phyloP scores from a whole-genome alignment of 768 basidiomycete genomes.

The Lactarius evosmus region DNA sequence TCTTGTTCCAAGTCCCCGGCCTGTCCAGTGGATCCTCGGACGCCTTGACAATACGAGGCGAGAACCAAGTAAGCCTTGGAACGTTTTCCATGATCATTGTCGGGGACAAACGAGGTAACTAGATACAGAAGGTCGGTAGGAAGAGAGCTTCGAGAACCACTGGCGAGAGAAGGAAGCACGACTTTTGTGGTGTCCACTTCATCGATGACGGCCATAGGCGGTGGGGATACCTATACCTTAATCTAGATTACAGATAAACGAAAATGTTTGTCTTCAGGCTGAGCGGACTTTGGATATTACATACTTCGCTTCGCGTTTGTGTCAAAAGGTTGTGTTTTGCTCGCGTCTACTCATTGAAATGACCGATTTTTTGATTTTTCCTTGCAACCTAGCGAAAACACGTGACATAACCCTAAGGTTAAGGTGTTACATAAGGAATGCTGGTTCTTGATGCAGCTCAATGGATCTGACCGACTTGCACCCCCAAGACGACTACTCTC shows the following conservation, averaged over 20 bases:
- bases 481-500: constrained; percentile 76
- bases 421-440: too few species aligned
- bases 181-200: constrained; percentile 4
- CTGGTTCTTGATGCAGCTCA: too few species aligned
- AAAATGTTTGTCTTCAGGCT: not conserved
- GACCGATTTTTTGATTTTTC: too few species aligned
- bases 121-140: constrained; percentile 26
- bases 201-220: constrained; percentile 19
- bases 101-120: constrained; percentile 22
- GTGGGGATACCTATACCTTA: not conserved
- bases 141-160: constrained; percentile 19
- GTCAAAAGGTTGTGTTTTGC: too few species aligned
- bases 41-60: constrained; percentile 63
- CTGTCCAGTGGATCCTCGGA: constrained; percentile 40
- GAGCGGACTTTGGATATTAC: not conserved
- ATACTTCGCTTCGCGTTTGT: too few species aligned
- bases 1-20: constrained; percentile 40
- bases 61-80: constrained; percentile 71
- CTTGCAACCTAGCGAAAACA: too few species aligned
- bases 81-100: constrained; percentile 34
- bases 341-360: too few species aligned
- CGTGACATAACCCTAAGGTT: too few species aligned
- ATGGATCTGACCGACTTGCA: constrained; percentile 64
- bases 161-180: not conserved
- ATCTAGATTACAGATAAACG: not conserved